A percentile compares a stretch with the other conserved stretches of the same genome.
phyloP scores from a whole-genome alignment of 2,329 filamentous ascomycete species.

The Fulvia fulva region DNA sequence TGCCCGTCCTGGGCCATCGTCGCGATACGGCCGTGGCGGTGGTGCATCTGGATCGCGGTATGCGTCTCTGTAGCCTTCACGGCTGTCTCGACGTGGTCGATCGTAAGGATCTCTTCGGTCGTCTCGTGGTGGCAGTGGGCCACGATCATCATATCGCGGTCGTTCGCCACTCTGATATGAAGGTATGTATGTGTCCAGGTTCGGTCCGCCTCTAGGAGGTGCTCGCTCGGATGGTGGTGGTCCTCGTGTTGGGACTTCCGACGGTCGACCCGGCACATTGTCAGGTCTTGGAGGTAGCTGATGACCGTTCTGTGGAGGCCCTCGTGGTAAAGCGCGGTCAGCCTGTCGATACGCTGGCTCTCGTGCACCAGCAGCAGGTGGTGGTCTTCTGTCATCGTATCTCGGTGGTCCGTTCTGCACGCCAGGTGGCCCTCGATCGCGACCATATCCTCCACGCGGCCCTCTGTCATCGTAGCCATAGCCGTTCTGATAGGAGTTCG shows the following conservation, averaged over 20 bases:
- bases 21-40: slow-evolving; percentile 20
- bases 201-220: slow-evolving; percentile 15
- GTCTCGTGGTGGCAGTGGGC: slow-evolving; percentile 12
- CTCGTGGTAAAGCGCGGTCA: slow-evolving; percentile 9
- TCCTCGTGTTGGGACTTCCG: slow-evolving; percentile 31
- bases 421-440: slow-evolving; percentile 37
- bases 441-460: slow-evolving; percentile 23
- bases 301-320: slow-evolving; percentile 29
- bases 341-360: slow-evolving; percentile 28
- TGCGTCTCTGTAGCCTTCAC: slow-evolving; percentile 14
- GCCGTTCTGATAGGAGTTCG: slow-evolving; percentile 28
- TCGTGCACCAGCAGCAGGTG: slow-evolving; percentile 16
- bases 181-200: slow-evolving; percentile 45
- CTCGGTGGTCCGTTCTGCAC: slow-evolving; percentile 15
- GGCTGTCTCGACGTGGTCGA: slow-evolving; percentile 21
- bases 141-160: slow-evolving; percentile 7
- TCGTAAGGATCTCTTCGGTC: slow-evolving; percentile 19
- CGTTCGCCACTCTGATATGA: slow-evolving; percentile 32
- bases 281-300: slow-evolving; percentile 24
- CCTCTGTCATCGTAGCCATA: slow-evolving; percentile 25
- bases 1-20: slow-evolving; percentile 13
- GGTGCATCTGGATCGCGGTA: slow-evolving; percentile 26
- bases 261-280: slow-evolving; percentile 24
- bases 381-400: slow-evolving; percentile 28
- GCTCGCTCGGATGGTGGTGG: slow-evolving; percentile 9